Percentiles rank a stretch among this genome's conserved stretches.
Evolutionary conservation across 306 rosid species (phyloP).

Genomic region (Fragaria nilgerrensis): DNA sequence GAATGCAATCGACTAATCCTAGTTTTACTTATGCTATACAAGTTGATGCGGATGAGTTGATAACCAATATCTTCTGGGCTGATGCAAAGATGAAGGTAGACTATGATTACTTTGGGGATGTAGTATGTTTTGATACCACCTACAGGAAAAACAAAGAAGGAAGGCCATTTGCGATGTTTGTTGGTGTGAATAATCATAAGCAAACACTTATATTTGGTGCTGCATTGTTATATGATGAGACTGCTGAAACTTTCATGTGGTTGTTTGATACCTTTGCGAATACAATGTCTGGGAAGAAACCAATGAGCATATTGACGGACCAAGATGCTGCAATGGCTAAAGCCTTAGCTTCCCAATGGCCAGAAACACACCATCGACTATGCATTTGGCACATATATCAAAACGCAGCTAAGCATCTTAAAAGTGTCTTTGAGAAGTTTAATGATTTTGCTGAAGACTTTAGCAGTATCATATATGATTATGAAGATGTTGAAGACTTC

Average conservation of each 20-base stretch:
- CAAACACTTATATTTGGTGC: no score
- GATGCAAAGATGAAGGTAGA: no score
- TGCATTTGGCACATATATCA: conserved; percentile 5
- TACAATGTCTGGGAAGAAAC: background rate
- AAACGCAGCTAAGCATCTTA: background rate
- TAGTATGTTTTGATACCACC: no score
- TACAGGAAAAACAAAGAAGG: no score
- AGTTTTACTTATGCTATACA: no score
- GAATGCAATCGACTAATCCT: no score
- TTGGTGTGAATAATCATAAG: no score
- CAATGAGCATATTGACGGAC: background rate
- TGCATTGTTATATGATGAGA: no score
- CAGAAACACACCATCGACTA: background rate
- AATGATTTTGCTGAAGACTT: background rate
- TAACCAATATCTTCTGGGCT: no score
- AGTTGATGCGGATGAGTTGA: no score
- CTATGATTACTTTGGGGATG: no score
- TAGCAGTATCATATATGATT: conserved; percentile 12
- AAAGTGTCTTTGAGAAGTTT: background rate
- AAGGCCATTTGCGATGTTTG: no score
- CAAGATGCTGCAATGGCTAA: background rate
- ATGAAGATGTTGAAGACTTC: background rate
- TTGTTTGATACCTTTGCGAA: background rate
- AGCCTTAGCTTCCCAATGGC: background rate
- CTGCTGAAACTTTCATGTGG: background rate